Evolutionary conservation across 371 early-diverging fungal species (phyloP), one percentile per base, ranked within the genome.

Genomic region (Smittium mucronatum): DNA sequence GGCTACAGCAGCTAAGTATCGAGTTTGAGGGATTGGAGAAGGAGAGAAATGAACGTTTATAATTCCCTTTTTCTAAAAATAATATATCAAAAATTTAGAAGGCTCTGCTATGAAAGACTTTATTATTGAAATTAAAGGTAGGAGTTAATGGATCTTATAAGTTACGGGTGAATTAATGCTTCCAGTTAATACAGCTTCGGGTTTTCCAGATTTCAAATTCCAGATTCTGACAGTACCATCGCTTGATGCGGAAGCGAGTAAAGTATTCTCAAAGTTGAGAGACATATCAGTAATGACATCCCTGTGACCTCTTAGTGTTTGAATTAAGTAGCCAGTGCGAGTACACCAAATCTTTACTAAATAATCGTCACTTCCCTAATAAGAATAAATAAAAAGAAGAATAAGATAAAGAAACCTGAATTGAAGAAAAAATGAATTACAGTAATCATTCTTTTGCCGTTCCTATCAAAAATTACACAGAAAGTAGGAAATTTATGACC

Each of bases 301-400:
- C 57, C 83, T 81, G 70, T 94, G 94, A 5, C 93, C 93, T 58
- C 93, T 82, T 17, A 94, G 80, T 0, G 93, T 88, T 69, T 90
- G 82, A 26, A 94, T 83, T 11, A 93, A 81, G 70, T 85, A 85
- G 16, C 94, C 95, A 0, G 89, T 87, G 2, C 84, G 79, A 11
- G 90, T 85, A 74, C 90, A 88, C 94, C 94, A 94, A 15, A 93
- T 82, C 70, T 93, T 93, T 71, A 93, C 87, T 28, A 93, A 76
- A 36, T 83, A 86, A 73, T 94, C 95, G 73, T 94, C 95, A 75
- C 92, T 89, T 47, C 88, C 88, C 47, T 47, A 47, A 11, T 11
- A 47, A 47, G 21, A 47, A 21, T 11, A 47, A 11, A 5, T 11
- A 47, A 11, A 11, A 47, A 47, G 21, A 47, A 11, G 5, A 47